Base-by-base conservation (phyloP, 73 alveolate genomes). In the Paramecium sonneborni region DNA sequence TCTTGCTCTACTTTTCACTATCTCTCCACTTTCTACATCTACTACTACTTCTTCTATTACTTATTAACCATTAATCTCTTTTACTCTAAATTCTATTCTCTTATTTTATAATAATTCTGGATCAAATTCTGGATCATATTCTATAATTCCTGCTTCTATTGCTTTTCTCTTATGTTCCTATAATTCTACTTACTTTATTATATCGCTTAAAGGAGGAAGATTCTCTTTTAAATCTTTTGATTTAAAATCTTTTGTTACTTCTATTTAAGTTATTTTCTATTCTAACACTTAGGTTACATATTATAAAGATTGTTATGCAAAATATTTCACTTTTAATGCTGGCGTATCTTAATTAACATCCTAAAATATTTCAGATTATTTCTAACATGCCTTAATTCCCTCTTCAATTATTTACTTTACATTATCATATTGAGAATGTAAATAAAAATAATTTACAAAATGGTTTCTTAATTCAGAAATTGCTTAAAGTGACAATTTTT, bases 81-180 rank as follows among this genome's bases (percentile, higher is more conserved):
- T 39, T 11, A 41, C 72, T 34, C 69, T 79, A 79, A 79, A 79
- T 79, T 79, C 69, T 18, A 38, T 79, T 79, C 69, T 79, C 23
- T 43, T 44, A 18, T 46, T 46, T 14, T 79, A 26, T 12, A 79
- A 23, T 46, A 79, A 79, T 18, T 32, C 69, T 11, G 90, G 90
- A 79, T 79, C 90, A 79, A 30, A 79, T 14, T 79, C 90, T 12
- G 69, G 69, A 46, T 79, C 90, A 79, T 79, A 79, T 43, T 79
- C 90, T 26, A 79, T 79, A 18, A 79, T 79, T 21, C 90, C 90
- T 12, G 72, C 72, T 15, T 38, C 90, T 39, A 79, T 79, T 20
- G 90, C 90, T 30, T 79, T 39, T 79, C 72, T 39, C 28, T 79
- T 23, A 44, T 79, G 74, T 18, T 39, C 72, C 18, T 30, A 43